A percentile compares a stretch with the other conserved stretches of the same genome.
Evolutionary conservation across 1,284 basidiomycete genomes (phyloP).

Genomic region (Ustilago trichophora): DNA sequence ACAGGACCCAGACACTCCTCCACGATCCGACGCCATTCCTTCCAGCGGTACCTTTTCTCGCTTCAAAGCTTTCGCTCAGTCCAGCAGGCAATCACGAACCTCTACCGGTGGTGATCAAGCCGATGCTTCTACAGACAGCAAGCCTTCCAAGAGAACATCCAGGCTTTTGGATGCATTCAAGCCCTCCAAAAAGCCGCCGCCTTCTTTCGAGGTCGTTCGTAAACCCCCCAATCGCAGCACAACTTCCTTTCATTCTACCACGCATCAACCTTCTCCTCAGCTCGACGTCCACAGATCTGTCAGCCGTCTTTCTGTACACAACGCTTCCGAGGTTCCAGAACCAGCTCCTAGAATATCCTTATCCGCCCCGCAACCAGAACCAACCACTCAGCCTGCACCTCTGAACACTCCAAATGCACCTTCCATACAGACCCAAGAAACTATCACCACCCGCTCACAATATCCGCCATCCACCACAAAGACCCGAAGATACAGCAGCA

Average conservation of each 20-base stretch:
- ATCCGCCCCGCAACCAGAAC: conserved; percentile 6
- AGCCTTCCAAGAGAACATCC: conserved; percentile 17
- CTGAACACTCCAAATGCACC: neutral
- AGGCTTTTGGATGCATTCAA: conserved; percentile 43
- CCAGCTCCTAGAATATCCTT: conserved; percentile 27
- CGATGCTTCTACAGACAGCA: conserved; percentile 13
- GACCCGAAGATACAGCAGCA: conserved; percentile 18
- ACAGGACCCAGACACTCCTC: conserved; percentile 15
- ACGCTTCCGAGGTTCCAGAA: neutral
- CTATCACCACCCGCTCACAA: conserved; percentile 6
- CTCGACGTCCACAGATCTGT: conserved; percentile 2
- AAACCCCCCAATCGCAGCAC: conserved; percentile 41
- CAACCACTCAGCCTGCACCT: neutral
- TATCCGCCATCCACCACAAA: conserved; percentile 18
- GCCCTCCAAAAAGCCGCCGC: conserved; percentile 26
- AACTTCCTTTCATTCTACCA: conserved; percentile 26
- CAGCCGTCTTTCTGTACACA: conserved; percentile 7
- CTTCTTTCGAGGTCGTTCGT: conserved; percentile 45
- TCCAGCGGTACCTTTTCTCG: conserved; percentile 27
- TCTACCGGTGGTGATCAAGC: conserved; percentile 11
- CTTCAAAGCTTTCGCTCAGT: conserved; percentile 21
- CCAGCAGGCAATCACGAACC: conserved; percentile 5
- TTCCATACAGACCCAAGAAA: neutral
- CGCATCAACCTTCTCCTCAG: conserved; percentile 9
- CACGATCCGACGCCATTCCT: conserved; percentile 2